Conservation (phyloP, 1,139 yeast genomes). For the Scheffersomyces insectosa region DNA sequence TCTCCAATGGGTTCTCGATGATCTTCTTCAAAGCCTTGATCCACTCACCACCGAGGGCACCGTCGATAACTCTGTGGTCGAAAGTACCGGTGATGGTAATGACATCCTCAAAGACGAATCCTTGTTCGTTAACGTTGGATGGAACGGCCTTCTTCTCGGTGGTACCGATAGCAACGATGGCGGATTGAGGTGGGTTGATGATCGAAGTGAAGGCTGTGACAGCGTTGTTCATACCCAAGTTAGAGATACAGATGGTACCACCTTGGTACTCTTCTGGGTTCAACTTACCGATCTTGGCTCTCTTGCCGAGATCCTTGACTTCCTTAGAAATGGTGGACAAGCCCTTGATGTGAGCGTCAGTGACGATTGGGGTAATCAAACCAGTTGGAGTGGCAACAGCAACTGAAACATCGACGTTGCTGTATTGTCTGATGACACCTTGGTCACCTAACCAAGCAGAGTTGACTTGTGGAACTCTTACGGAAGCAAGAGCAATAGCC, state of each 20-base stretch:
- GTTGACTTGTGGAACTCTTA: slow-evolving; percentile 91
- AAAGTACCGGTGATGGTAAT: slow-evolving; percentile 93
- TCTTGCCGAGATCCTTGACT: slow-evolving; percentile 91
- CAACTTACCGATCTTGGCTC: slow-evolving; percentile 92
- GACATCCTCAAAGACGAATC: slow-evolving; percentile 88
- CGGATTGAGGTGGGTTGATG: slow-evolving; percentile 96
- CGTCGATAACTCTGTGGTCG: slow-evolving; percentile 97
- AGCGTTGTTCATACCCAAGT: slow-evolving; percentile 98
- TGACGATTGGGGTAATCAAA: slow-evolving; percentile 92
- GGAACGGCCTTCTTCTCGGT: slow-evolving; percentile 91
- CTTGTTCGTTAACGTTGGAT: slow-evolving; percentile 86
- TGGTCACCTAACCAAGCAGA: slow-evolving; percentile 90
- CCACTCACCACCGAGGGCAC: slow-evolving; percentile 97
- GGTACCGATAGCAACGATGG: slow-evolving; percentile 93
- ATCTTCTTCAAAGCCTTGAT: slow-evolving; percentile 89
- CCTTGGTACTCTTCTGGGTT: slow-evolving; percentile 98
- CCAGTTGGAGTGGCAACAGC: slow-evolving; percentile 99
- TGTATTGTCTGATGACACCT: slow-evolving; percentile 89
- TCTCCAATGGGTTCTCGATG: slow-evolving; percentile 93
- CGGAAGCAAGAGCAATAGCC: slow-evolving; percentile 88
- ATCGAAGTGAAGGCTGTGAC: slow-evolving; percentile 92
- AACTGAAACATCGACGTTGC: slow-evolving; percentile 92
- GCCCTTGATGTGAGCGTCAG: slow-evolving; percentile 85
- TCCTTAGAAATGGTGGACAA: slow-evolving; percentile 76
- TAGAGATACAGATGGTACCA: slow-evolving; percentile 96